Conservation (phyloP, 495 filamentous ascomycete species). For the Podospora fimiseda region DNA sequence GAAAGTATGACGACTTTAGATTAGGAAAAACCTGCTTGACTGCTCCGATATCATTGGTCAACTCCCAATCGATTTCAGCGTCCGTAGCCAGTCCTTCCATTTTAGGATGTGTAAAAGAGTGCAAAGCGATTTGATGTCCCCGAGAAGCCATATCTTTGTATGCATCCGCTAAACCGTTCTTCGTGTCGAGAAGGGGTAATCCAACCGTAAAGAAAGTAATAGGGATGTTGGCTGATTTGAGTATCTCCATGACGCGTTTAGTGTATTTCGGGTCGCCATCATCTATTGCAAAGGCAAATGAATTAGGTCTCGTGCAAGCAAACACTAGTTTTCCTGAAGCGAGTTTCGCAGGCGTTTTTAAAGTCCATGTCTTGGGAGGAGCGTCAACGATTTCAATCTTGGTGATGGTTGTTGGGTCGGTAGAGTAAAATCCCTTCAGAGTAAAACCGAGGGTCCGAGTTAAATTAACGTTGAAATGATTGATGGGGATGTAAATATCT, state of each 20-base stretch:
- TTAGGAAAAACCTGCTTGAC: slow-evolving; percentile 44
- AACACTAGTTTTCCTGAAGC: slow-evolving; percentile 57
- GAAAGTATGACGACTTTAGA: slow-evolving; percentile 54
- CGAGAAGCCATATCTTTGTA: slow-evolving; percentile 58
- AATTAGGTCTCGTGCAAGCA: slow-evolving; percentile 62
- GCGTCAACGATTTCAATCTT: slow-evolving; percentile 58
- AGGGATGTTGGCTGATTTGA: slow-evolving; percentile 56
- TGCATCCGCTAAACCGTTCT: slow-evolving; percentile 55
- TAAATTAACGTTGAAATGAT: slow-evolving; percentile 63
- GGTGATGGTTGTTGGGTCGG: slow-evolving; percentile 46
- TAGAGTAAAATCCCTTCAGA: slow-evolving; percentile 61
- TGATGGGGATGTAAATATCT: slow-evolving; percentile 70
- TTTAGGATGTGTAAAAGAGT: slow-evolving; percentile 68
- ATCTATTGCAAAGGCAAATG: slow-evolving; percentile 77
- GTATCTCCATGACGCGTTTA: slow-evolving; percentile 56
- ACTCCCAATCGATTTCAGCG: slow-evolving; percentile 63
- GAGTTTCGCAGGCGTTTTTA: slow-evolving; percentile 54
- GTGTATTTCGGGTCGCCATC: slow-evolving; percentile 62
- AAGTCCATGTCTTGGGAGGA: slow-evolving; percentile 38
- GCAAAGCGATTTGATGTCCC: slow-evolving; percentile 71
- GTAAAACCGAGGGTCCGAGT: slow-evolving; percentile 56
- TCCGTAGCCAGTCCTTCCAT: slow-evolving; percentile 58
- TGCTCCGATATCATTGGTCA: slow-evolving; percentile 54
- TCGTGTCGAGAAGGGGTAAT: slow-evolving; percentile 51
- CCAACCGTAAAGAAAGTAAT: slow-evolving; percentile 80